Conservation (phyloP, 768 basidiomycete species). For the Russula ochroleuca region DNA sequence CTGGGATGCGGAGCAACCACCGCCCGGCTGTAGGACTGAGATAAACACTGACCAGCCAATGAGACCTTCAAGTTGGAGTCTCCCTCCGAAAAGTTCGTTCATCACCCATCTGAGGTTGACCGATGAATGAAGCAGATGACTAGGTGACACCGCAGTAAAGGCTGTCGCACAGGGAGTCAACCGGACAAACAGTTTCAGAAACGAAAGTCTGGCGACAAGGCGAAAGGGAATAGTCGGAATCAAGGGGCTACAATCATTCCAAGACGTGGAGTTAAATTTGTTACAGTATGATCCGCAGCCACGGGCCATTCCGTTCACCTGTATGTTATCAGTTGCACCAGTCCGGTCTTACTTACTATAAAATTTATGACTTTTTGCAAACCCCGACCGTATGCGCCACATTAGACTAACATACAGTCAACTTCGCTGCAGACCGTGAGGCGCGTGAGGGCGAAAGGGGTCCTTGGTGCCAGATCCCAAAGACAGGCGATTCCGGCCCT, state of each 20-base stretch:
- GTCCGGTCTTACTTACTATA: constrained; percentile 7
- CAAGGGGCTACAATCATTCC: not conserved
- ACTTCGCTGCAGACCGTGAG: too few species aligned
- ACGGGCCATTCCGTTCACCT: not conserved
- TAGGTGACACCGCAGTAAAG: not conserved
- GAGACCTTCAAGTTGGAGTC: not conserved
- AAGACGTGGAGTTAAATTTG: constrained; percentile 5
- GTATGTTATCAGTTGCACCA: not conserved
- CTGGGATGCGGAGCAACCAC: not conserved
- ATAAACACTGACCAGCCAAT: not conserved
- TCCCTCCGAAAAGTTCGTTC: too few species aligned
- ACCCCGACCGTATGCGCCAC: constrained; percentile 1
- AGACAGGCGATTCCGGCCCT: not conserved
- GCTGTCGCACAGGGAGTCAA: not conserved
- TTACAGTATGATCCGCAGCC: not conserved
- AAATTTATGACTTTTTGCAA: not conserved
- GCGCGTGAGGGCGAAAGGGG: not conserved
- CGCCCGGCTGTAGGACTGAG: constrained; percentile 8
- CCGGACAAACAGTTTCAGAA: not conserved
- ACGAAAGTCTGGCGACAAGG: not conserved
- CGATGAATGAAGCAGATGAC: not conserved
- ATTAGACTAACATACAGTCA: constrained; percentile 14
- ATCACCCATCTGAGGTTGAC: not conserved
- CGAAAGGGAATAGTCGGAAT: constrained; percentile 1
- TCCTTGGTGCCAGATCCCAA: not conserved